Percentiles rank a stretch among this genome's conserved stretches.
Conservation (phyloP, 768 basidiomycete genomes). For the Auricularia heimuer region DNA sequence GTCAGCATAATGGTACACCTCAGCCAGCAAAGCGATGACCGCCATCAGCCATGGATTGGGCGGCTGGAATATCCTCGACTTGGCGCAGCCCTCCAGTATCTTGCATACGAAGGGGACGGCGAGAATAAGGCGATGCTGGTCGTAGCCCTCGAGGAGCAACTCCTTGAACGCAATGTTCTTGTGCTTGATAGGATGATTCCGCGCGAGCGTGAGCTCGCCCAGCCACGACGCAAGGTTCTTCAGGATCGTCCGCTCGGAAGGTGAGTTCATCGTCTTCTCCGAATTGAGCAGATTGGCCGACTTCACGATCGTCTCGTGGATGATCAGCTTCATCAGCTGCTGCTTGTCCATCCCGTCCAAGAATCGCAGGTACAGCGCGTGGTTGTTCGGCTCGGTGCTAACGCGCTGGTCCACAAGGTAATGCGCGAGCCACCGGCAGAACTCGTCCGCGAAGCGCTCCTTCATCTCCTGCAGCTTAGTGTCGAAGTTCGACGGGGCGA, state of each 20-base stretch:
- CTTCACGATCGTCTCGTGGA: slow-evolving; percentile 92
- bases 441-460: slow-evolving; percentile 69
- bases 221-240: slow-evolving; percentile 97
- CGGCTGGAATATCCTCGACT: slow-evolving; percentile 86
- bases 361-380: slow-evolving; percentile 88
- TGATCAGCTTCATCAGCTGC: slow-evolving; percentile 58
- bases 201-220: slow-evolving; percentile 85
- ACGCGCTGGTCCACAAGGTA: slow-evolving; percentile 95
- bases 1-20: slow-evolving; percentile 96
- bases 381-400: slow-evolving; percentile 94
- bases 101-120: slow-evolving; percentile 99
- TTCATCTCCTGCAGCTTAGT: slow-evolving; percentile 79
- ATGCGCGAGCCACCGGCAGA: slow-evolving; percentile 93
- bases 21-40: slow-evolving; percentile 80
- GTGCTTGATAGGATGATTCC: slow-evolving; percentile 86
- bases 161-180: slow-evolving; percentile 96
- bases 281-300: slow-evolving; percentile 80
- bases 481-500: slow-evolving; percentile 90
- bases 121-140: slow-evolving; percentile 80
- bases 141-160: slow-evolving; percentile 91
- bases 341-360: slow-evolving; percentile 72
- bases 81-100: slow-evolving; percentile 80
- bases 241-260: slow-evolving; percentile 73
- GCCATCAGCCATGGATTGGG: slow-evolving; percentile 99
- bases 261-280: slow-evolving; percentile 78